Conservation (phyloP, 495 filamentous ascomycete species). For the Penicillium tannophilum region DNA sequence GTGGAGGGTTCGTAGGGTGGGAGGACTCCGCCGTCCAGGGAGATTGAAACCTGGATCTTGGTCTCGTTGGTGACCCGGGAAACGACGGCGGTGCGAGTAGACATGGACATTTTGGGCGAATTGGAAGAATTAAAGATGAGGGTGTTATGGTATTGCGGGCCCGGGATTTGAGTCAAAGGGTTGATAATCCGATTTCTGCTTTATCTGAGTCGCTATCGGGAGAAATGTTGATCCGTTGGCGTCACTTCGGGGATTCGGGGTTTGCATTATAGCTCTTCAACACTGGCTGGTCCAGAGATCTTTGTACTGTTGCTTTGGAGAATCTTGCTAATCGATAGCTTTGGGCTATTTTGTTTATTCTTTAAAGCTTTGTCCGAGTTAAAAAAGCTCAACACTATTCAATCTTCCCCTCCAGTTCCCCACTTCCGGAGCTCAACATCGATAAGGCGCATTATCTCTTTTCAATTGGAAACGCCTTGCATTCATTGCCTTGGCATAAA, state of each 20-base stretch:
- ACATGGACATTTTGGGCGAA: slow-evolving; percentile 32
- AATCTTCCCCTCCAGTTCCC: background rate
- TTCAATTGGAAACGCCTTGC: slow-evolving; percentile 9
- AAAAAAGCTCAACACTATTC: background rate
- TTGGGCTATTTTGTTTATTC: too few relatives aligned
- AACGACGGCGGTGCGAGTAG: slow-evolving; percentile 69
- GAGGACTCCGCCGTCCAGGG: slow-evolving; percentile 85
- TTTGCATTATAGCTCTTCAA: slow-evolving; percentile 2
- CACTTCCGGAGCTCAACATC: slow-evolving; percentile 13
- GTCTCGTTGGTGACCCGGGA: slow-evolving; percentile 94
- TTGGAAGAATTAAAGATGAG: slow-evolving; percentile 16
- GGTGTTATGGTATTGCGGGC: background rate
- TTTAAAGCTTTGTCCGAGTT: background rate
- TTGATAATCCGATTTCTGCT: slow-evolving; percentile 25
- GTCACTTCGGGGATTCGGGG: slow-evolving; percentile 7
- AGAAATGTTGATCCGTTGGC: slow-evolving; percentile 31
- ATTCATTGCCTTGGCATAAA: slow-evolving; percentile 7
- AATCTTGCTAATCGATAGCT: background rate
- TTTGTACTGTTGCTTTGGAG: background rate
- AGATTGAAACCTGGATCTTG: slow-evolving; percentile 88
- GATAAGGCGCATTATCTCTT: slow-evolving; percentile 7
- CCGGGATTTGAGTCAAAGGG: slow-evolving; percentile 5
- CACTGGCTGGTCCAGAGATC: slow-evolving; percentile 29
- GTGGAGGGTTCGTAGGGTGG: slow-evolving; percentile 56
- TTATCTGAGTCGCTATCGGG: slow-evolving; percentile 28